Conservation (phyloP, 1,284 basidiomycete species). For the Salmacisia buchloeana region DNA sequence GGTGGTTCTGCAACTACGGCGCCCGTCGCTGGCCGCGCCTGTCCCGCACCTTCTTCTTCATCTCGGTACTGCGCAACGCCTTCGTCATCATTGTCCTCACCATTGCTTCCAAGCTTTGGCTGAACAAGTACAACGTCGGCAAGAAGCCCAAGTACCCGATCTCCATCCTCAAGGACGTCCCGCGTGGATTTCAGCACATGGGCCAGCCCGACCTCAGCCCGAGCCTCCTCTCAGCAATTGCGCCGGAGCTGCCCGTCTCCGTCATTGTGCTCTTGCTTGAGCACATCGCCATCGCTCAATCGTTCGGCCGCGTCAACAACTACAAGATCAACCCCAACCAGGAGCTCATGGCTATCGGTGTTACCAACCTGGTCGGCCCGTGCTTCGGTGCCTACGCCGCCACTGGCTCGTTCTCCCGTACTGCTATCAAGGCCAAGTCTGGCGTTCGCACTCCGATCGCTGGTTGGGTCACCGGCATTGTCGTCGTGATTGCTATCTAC, state of each 20-base stretch:
- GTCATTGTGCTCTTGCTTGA: constrained; percentile 92
- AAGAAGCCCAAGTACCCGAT: constrained; percentile 64
- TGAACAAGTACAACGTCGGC: constrained; percentile 20
- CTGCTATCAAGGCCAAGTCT: constrained; percentile 89
- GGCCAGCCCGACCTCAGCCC: constrained; percentile 65
- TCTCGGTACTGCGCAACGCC: constrained; percentile 45
- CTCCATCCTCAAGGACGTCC: constrained; percentile 72
- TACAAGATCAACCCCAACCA: constrained; percentile 98
- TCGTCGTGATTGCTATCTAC: constrained; percentile 89
- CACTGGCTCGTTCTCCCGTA: constrained; percentile 95
- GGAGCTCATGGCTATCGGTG: constrained; percentile 93
- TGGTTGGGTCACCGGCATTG: constrained; percentile 77
- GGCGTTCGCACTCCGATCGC: constrained; percentile 91
- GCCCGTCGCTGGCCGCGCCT: constrained; percentile 67
- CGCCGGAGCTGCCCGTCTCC: constrained; percentile 75
- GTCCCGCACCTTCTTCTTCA: constrained; percentile 59
- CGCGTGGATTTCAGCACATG: constrained; percentile 59
- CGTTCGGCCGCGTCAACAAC: constrained; percentile 89
- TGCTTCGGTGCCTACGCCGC: constrained; percentile 89
- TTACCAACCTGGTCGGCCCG: constrained; percentile 63
- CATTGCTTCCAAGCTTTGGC: constrained; percentile 51
- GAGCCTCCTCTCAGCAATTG: constrained; percentile 66
- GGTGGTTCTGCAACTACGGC: constrained; percentile 61
- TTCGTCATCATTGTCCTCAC: constrained; percentile 56
- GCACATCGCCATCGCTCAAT: constrained; percentile 88